These are phyloP conservation scores for Apiospora sp. DNA, from an alignment of 2,329 filamentous ascomycete genomes.

Conservation along the genomic window DNA sequence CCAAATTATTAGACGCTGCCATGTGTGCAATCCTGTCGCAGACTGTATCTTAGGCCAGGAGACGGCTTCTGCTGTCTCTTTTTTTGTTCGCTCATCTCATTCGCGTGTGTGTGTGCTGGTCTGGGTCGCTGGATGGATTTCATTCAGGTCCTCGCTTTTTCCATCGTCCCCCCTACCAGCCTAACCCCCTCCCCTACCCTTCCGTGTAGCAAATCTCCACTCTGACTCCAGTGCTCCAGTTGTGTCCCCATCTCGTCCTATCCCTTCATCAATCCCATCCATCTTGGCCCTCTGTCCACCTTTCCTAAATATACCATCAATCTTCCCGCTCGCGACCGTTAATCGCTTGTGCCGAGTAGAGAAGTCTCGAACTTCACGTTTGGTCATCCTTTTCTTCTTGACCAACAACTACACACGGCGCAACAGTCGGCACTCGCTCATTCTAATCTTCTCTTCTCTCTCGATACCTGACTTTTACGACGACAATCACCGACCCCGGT, in stretches of 20 bases:
- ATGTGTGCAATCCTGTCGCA: background rate
- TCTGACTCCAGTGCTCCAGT: slow-evolving; percentile 17
- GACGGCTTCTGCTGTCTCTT: slow-evolving; percentile 2
- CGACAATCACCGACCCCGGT: background rate
- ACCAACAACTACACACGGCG: slow-evolving; percentile 4
- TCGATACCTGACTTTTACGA: background rate
- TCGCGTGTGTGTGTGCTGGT: background rate
- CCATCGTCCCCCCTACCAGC: background rate
- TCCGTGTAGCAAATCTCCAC: slow-evolving; percentile 15
- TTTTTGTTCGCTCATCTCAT: slow-evolving; percentile 9
- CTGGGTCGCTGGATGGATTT: background rate
- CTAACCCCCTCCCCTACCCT: background rate
- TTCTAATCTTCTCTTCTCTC: background rate
- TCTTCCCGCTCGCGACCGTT: slow-evolving; percentile 17
- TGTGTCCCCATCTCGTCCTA: slow-evolving; percentile 18
- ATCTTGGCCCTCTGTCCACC: slow-evolving; percentile 21
- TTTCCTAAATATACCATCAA: slow-evolving; percentile 22
- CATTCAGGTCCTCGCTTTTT: background rate
- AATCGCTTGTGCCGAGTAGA: slow-evolving; percentile 20
- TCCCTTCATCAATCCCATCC: slow-evolving; percentile 22
- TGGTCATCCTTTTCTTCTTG: background rate
- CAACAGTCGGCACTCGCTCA: slow-evolving; percentile 17
- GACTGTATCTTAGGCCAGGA: background rate
- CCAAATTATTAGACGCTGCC: background rate
- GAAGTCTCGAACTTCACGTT: slow-evolving; percentile 20